phyloP scores from a whole-genome alignment of 768 basidiomycete genomes.

The Serendipita indica region DNA sequence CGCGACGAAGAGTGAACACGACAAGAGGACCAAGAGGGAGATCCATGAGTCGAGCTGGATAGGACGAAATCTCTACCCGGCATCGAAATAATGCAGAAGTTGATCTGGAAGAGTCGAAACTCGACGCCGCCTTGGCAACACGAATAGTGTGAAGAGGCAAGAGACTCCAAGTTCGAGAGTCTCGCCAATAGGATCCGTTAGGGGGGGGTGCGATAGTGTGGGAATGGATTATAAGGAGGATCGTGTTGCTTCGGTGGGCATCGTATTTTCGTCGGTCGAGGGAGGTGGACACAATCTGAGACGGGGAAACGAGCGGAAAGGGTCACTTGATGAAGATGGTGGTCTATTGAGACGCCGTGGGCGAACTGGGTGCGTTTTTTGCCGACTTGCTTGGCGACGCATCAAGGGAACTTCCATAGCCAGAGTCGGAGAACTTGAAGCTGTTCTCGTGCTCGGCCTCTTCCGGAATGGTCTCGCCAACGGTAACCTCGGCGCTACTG shows the following conservation, averaged over 20 bases:
- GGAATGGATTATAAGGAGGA: not conserved
- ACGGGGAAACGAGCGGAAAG: not conserved
- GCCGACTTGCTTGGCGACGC: not conserved
- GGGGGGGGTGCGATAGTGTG: too few species aligned
- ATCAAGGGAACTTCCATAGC: not conserved
- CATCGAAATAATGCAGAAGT: not conserved
- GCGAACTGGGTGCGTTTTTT: not conserved
- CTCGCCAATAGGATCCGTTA: too few species aligned
- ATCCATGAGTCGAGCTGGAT: too few species aligned
- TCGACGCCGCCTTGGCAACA: not conserved
- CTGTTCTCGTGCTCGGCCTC: not conserved
- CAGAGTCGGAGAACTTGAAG: constrained; percentile 1
- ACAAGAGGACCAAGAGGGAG: not conserved
- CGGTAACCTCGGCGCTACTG: not conserved
- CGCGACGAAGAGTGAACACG: not conserved
- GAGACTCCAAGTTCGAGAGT: too few species aligned
- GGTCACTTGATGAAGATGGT: not conserved
- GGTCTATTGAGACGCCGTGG: not conserved
- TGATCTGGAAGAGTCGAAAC: not conserved
- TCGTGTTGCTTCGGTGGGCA: constrained; percentile 3
- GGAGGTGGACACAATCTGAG: not conserved
- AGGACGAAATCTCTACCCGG: not conserved
- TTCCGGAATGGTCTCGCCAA: not conserved
- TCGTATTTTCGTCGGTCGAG: not conserved
- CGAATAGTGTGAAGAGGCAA: not conserved